phyloP scores from a whole-genome alignment of 805 yeast species.

The Yarrowia hollandica region DNA sequence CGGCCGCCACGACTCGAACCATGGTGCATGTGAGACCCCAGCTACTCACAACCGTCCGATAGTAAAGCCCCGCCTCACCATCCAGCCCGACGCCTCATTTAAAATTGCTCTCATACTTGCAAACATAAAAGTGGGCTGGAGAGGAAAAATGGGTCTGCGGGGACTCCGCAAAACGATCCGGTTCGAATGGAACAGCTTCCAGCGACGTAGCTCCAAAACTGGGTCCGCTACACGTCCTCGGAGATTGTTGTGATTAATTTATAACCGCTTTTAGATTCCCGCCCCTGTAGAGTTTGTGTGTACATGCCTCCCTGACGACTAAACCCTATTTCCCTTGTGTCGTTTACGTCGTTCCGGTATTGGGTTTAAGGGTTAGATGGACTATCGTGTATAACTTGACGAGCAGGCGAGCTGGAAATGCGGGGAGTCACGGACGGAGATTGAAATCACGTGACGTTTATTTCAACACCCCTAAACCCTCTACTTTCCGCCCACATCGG shows the following conservation, averaged over 20 bases:
- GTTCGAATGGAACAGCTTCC: neutral
- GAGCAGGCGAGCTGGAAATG: too few species aligned
- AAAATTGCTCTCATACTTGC: slow-evolving; percentile 15
- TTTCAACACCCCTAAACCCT: neutral
- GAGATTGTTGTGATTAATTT: slow-evolving; percentile 8
- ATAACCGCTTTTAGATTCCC: slow-evolving; percentile 15
- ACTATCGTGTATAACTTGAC: too few species aligned
- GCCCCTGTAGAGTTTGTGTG: slow-evolving; percentile 18
- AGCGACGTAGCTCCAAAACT: neutral
- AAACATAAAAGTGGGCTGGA: neutral
- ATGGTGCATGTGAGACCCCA: too few species aligned
- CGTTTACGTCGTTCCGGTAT: slow-evolving; percentile 17
- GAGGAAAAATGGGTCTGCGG: neutral
- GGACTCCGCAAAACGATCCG: neutral
- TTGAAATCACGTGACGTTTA: neutral
- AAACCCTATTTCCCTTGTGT: neutral
- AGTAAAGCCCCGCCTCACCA: neutral
- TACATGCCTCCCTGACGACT: slow-evolving; percentile 11
- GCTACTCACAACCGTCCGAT: neutral
- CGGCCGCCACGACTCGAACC: neutral
- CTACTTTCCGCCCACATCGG: too few species aligned
- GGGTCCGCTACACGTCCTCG: neutral
- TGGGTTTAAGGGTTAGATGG: neutral
- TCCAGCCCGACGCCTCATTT: neutral
- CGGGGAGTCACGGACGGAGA: too few species aligned